Conservation (phyloP, 1,284 basidiomycete genomes). For the Xerocomus minutiporus region DNA sequence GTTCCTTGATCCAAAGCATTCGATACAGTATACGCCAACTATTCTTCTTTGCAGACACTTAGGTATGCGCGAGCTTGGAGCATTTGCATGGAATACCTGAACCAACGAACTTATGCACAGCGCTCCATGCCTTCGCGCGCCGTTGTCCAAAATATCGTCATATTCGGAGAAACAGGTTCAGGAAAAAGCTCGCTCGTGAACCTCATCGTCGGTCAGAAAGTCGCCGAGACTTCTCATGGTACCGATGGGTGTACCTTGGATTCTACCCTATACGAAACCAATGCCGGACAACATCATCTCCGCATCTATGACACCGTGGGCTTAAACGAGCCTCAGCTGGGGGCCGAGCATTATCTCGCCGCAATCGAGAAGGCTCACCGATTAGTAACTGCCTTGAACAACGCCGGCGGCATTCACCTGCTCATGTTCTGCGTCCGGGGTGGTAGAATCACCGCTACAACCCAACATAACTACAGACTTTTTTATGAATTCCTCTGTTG, state of each 20-base stretch:
- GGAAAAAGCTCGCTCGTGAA: slow-evolving; percentile 34
- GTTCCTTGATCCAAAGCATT: not conserved
- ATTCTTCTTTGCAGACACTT: slow-evolving; percentile 1
- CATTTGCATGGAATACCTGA: not conserved
- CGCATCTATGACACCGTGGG: slow-evolving; percentile 30
- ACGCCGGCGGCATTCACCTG: slow-evolving; percentile 26
- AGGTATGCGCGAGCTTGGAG: slow-evolving; percentile 15
- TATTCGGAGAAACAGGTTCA: slow-evolving; percentile 32
- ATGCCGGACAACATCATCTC: slow-evolving; percentile 13
- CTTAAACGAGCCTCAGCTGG: slow-evolving; percentile 29
- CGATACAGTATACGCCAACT: not conserved
- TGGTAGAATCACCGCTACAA: slow-evolving; percentile 30
- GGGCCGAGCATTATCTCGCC: slow-evolving; percentile 25
- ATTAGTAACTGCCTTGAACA: slow-evolving; percentile 21
- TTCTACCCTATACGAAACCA: slow-evolving; percentile 24
- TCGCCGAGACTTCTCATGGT: slow-evolving; percentile 27
- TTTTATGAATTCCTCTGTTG: slow-evolving; percentile 31
- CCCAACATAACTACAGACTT: slow-evolving; percentile 31
- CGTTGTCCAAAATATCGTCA: slow-evolving; percentile 23
- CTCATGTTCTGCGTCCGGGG: slow-evolving; percentile 33
- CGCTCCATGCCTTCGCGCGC: slow-evolving; percentile 14
- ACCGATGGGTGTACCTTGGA: slow-evolving; percentile 29
- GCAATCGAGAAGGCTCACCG: slow-evolving; percentile 30
- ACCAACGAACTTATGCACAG: slow-evolving; percentile 10
- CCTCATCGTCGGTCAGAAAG: slow-evolving; percentile 24